A percentile compares a stretch with the other conserved stretches of the same genome.
Evolutionary conservation across 2,329 filamentous ascomycete species (phyloP).

Genomic region (Cladophialophora carrionii): DNA sequence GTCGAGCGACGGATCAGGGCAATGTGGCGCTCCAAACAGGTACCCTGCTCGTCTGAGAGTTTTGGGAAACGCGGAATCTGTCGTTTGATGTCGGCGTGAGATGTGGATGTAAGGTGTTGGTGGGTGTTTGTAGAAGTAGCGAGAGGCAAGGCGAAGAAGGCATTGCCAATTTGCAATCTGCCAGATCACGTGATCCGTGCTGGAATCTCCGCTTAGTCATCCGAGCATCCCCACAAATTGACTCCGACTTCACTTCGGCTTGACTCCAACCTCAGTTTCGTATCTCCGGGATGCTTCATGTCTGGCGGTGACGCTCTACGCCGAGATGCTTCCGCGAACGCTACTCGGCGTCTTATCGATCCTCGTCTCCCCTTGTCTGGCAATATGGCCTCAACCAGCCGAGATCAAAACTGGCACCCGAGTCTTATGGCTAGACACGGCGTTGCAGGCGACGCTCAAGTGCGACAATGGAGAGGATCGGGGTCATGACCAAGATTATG

Average conservation of each 20-base stretch:
- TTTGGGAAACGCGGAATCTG: neutral
- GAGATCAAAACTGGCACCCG: conserved; percentile 17
- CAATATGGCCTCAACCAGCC: conserved; percentile 30
- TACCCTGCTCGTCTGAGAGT: neutral
- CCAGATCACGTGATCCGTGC: conserved; percentile 4
- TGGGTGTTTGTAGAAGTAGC: conserved; percentile 10
- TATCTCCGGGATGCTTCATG: neutral
- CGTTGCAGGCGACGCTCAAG: conserved; percentile 18
- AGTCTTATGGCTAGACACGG: conserved; percentile 29
- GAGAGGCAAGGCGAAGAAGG: conserved; percentile 16
- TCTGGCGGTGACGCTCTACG: neutral
- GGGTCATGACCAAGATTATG: neutral
- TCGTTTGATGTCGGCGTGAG: conserved; percentile 5
- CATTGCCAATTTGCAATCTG: conserved; percentile 5
- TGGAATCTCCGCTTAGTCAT: neutral
- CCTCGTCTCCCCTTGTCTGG: conserved; percentile 1
- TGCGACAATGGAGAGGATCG: conserved; percentile 20
- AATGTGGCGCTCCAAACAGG: neutral
- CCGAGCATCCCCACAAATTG: neutral
- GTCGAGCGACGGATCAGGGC: neutral
- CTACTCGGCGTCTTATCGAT: neutral
- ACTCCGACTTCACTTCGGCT: neutral
- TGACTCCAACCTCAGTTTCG: neutral
- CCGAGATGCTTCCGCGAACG: neutral
- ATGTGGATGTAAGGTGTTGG: conserved; percentile 2